These are phyloP conservation scores for Fimicolochytrium jonesii DNA, from an alignment of 192 early-diverging fungal genomes.

Conservation along the genomic window DNA sequence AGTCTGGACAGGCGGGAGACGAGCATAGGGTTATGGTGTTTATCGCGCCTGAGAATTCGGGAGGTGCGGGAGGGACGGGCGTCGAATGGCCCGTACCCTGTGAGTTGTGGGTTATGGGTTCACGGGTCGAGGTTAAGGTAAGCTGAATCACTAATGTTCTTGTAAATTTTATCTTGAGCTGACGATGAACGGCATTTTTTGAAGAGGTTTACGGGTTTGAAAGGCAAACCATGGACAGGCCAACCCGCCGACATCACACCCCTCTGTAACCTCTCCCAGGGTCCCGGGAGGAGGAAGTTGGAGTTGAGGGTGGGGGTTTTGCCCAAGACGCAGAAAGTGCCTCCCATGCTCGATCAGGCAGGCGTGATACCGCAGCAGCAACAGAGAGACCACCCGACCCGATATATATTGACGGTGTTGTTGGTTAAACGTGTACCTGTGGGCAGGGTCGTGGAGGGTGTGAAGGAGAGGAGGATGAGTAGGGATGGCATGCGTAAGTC, in stretches of 20 bases:
- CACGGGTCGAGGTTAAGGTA: background rate
- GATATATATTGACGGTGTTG: slow-evolving; percentile 1
- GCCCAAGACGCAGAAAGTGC: background rate
- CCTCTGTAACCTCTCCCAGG: background rate
- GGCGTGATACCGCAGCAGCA: background rate
- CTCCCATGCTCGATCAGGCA: background rate
- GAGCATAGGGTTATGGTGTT: too few relatives aligned
- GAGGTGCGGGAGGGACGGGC: too few relatives aligned
- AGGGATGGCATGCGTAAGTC: background rate
- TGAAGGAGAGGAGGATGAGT: too few relatives aligned
- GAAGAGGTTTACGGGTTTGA: slow-evolving; percentile 9
- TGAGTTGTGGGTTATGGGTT: slow-evolving; percentile 8
- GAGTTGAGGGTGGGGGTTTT: background rate
- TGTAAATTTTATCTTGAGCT: background rate
- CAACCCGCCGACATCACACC: slow-evolving; percentile 8
- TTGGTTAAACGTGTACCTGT: background rate
- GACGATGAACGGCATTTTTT: background rate
- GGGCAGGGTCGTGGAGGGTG: background rate
- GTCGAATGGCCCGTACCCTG: slow-evolving; percentile 11
- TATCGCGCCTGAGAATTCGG: too few relatives aligned
- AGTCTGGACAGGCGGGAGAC: too few relatives aligned
- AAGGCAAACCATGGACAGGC: slow-evolving; percentile 14
- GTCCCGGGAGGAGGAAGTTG: background rate
- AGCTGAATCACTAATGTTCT: background rate
- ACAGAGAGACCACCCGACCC: slow-evolving; percentile 4